Evolutionary conservation across 148 eudicot genomes (phyloP).

Genomic region (Rheum nobile): DNA sequence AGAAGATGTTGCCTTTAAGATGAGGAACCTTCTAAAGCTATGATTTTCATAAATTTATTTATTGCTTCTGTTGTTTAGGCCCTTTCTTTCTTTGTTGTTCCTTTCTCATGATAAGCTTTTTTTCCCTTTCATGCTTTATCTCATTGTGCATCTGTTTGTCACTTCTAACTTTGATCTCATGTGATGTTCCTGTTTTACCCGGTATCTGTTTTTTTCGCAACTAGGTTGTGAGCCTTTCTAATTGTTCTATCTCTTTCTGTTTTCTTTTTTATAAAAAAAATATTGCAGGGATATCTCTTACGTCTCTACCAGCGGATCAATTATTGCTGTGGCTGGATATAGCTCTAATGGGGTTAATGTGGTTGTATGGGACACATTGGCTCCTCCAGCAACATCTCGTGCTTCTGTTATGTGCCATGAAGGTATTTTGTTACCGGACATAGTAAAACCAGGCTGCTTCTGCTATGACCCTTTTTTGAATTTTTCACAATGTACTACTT

Average conservation of each 20-base stretch:
- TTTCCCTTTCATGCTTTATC: no score
- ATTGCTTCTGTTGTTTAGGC: neutral
- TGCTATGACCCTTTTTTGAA: neutral
- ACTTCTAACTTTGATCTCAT: neutral
- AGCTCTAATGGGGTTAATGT: conserved; percentile 82
- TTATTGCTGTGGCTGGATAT: conserved; percentile 87
- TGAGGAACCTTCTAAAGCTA: neutral
- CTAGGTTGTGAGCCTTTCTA: neutral
- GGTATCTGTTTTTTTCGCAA: neutral
- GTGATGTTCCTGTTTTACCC: neutral
- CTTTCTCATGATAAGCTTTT: neutral
- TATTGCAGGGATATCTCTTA: conserved; percentile 70
- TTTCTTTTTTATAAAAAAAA: neutral
- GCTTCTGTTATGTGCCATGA: conserved; percentile 99
- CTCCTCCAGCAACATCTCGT: conserved; percentile 84
- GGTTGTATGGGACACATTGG: conserved; percentile 95
- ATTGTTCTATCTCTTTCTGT: neutral
- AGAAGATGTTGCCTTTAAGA: neutral
- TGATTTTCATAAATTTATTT: neutral
- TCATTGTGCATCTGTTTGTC: neutral
- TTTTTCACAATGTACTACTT: neutral
- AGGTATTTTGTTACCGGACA: conserved; percentile 36
- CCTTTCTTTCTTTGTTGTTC: neutral
- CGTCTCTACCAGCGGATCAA: conserved; percentile 87
- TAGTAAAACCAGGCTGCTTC: neutral